Conservation (phyloP, 495 filamentous ascomycete species). For the Daldinia concentrica region DNA sequence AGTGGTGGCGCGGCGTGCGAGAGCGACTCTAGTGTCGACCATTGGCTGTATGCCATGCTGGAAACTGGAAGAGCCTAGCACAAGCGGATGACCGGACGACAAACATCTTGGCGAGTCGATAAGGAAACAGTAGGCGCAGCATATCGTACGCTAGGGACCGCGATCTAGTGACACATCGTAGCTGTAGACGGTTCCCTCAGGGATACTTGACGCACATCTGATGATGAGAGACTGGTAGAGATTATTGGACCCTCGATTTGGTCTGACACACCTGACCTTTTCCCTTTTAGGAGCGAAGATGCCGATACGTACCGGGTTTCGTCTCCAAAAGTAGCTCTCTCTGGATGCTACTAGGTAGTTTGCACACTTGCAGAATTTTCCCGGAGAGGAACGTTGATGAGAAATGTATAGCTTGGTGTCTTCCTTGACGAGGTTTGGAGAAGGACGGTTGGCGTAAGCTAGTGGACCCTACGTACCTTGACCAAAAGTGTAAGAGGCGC, state of each 20-base stretch:
- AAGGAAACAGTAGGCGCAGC: conserved; percentile 42
- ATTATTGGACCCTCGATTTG: conserved; percentile 42
- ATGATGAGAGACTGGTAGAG: conserved; percentile 36
- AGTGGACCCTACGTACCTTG: conserved; percentile 37
- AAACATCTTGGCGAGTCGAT: conserved; percentile 43
- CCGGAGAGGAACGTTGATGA: conserved; percentile 21
- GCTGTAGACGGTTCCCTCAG: conserved; percentile 44
- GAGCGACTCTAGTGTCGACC: conserved; percentile 36
- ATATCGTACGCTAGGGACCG: conserved; percentile 39
- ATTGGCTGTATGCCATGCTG: conserved; percentile 38
- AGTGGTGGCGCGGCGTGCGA: conserved; percentile 38
- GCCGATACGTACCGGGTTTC: conserved; percentile 34
- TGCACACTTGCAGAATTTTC: conserved; percentile 20
- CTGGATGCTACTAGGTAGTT: conserved; percentile 9
- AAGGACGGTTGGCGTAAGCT: conserved; percentile 31
- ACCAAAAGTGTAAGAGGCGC: conserved; percentile 36
- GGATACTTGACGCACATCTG: conserved; percentile 43
- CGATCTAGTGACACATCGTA: conserved; percentile 44
- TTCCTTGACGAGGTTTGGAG: conserved; percentile 30
- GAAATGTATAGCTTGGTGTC: conserved; percentile 17
- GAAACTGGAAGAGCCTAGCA: conserved; percentile 35
- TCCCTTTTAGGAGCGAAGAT: conserved; percentile 41
- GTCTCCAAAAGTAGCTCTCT: conserved; percentile 22
- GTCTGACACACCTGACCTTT: conserved; percentile 45
- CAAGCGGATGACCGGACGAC: conserved; percentile 41